These are phyloP conservation scores for Aspergillus fructus DNA, from an alignment of 2,329 filamentous ascomycete genomes.

Conservation along the genomic window DNA sequence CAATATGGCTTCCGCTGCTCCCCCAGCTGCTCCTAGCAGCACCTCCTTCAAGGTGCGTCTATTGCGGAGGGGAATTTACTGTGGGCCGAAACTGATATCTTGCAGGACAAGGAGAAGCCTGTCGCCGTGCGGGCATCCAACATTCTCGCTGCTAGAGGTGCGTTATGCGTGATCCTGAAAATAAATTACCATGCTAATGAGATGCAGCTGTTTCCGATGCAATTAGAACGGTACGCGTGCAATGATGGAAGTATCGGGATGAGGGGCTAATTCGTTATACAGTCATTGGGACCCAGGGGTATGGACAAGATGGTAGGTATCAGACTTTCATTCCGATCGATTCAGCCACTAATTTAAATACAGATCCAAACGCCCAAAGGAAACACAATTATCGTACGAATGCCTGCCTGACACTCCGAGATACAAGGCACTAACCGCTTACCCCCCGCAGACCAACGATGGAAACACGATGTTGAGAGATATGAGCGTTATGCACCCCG, in stretches of 20 bases:
- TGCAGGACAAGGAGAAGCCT: conserved; percentile 90
- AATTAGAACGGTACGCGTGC: conserved; percentile 70
- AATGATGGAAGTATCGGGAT: conserved; percentile 18
- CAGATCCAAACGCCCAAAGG: conserved; percentile 91
- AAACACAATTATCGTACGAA: conserved; percentile 80
- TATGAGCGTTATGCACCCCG: conserved; percentile 99
- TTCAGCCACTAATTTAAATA: conserved; percentile 23
- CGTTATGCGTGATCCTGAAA: conserved; percentile 19
- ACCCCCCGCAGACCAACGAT: conserved; percentile 72
- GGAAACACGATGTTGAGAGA: conserved; percentile 98
- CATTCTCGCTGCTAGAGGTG: conserved; percentile 95
- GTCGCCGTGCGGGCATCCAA: conserved; percentile 94
- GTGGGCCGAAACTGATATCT: conserved; percentile 41
- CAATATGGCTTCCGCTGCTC: conserved; percentile 53
- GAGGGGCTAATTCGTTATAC: conserved; percentile 40
- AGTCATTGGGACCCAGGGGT: conserved; percentile 88
- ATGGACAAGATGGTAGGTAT: conserved; percentile 88
- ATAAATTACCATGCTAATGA: conserved; percentile 25
- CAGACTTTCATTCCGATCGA: background rate
- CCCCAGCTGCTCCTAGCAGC: conserved; percentile 55
- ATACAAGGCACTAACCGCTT: conserved; percentile 26
- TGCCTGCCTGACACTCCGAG: conserved; percentile 11
- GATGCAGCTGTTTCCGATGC: conserved; percentile 86
- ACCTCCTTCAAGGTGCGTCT: conserved; percentile 63
- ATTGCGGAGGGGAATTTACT: conserved; percentile 23